Base-by-base conservation (phyloP, 1,284 basidiomycete genomes). In the Ceratobasidium theobromae region DNA sequence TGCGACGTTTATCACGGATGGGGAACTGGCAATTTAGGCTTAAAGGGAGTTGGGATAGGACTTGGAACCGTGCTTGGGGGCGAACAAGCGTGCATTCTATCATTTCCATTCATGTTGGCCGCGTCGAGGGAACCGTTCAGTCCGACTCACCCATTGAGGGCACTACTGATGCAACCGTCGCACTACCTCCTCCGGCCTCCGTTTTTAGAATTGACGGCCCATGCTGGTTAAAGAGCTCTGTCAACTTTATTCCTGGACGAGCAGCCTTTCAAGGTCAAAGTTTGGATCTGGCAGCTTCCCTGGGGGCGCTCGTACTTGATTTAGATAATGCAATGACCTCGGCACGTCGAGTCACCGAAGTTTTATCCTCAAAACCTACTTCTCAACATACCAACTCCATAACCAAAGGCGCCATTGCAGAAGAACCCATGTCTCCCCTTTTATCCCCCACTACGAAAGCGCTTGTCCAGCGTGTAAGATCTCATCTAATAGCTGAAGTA, bases 21-120 rank as follows among this genome's bases (percentile, higher is more conserved):
- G 79, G 81, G 1, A 81, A 82, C 16, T 86, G 84, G 85, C 85
- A 82, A 71, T 81, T 79, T 21, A 80, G 85, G 41, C 74, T 89
- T 60, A 79, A 79, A 48, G 81, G 79, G 57, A 85, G 87, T 69
- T 77, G 88, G 53, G 79, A 77, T 14, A 78, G 86, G 66, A 84
- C 87, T 41, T 82, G 87, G 79, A 84, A 87, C 66, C 79, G 83
- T 54, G 87, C 86, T 28, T 82, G 86, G 78, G 87, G 85, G 23
- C 80, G 79, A 53, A 85, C 83, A 45, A 81, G 81, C 66, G 86
- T 84, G 27, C 79, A 78, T 18, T 81, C 81, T 1, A 79, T 79
- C 1, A 73, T 88, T 53, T 77, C 79, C 41, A 73, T 90, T 30
- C 80, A 77, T 40, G 72, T 87, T 51, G 77, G 77, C 49, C 79